Evolutionary conservation across 2,329 filamentous ascomycete genomes (phyloP).

Genomic region (Rutstroemia sp.): DNA sequence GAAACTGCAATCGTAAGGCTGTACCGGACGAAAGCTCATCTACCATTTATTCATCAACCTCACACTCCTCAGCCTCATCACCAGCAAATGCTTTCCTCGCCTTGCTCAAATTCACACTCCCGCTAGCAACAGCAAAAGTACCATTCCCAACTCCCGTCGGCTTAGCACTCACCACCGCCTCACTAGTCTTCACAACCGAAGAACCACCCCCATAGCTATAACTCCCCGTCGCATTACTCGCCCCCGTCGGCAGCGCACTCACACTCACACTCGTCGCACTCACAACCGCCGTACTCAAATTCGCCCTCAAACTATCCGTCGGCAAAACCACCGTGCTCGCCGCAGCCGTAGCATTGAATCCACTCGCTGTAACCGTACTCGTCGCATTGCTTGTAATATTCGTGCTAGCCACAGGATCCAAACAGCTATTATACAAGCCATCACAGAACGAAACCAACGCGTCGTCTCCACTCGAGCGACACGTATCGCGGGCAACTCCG

Average conservation of each 20-base stretch:
- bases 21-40: too few relatives aligned
- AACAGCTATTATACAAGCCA: constrained; percentile 2
- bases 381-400: not conserved
- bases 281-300: not conserved
- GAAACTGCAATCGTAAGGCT: too few relatives aligned
- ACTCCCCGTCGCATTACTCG: too few relatives aligned
- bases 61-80: not conserved
- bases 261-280: too few relatives aligned
- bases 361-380: not conserved
- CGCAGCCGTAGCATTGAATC: not conserved
- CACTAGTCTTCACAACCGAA: not conserved
- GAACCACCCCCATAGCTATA: too few relatives aligned
- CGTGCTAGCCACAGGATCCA: not conserved
- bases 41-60: not conserved
- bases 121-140: not conserved
- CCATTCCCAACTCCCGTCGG: not conserved
- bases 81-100: not conserved
- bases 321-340: too few relatives aligned
- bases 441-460: not conserved
- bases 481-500: not conserved
- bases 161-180: not conserved
- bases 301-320: too few relatives aligned
- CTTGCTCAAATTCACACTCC: not conserved
- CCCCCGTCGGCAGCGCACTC: not conserved
- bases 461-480: not conserved